phyloP scores from a whole-genome alignment of 441 rosid species.

The Populus hybrid region DNA sequence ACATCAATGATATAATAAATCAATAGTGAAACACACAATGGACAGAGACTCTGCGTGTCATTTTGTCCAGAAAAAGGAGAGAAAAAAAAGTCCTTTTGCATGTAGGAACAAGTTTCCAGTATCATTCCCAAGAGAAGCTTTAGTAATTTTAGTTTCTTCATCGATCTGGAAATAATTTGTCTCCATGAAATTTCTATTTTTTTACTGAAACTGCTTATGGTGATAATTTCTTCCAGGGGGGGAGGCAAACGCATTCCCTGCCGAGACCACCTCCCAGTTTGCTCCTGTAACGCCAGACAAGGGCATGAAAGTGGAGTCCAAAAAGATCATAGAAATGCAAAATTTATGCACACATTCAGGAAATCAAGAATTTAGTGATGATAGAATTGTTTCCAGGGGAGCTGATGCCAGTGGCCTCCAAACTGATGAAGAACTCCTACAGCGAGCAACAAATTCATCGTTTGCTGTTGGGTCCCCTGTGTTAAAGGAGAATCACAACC shows the following conservation, averaged over 20 bases:
- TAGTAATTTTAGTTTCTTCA: slow-evolving; percentile 4
- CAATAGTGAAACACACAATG: background rate
- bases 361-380: slow-evolving; percentile 24
- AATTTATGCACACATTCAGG: slow-evolving; percentile 17
- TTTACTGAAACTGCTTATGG: slow-evolving; percentile 27
- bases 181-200: slow-evolving; percentile 19
- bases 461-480: slow-evolving; percentile 20
- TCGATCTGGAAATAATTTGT: slow-evolving; percentile 12
- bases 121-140: background rate
- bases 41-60: background rate
- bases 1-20: too few relatives aligned
- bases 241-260: slow-evolving; percentile 26
- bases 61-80: background rate
- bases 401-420: slow-evolving; percentile 10
- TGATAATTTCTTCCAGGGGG: slow-evolving; percentile 31
- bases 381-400: slow-evolving; percentile 16
- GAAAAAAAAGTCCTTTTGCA: background rate
- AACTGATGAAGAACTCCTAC: slow-evolving; percentile 22
- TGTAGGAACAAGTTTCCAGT: background rate
- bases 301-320: slow-evolving; percentile 21
- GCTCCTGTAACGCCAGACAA: slow-evolving; percentile 61
- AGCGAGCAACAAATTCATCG: slow-evolving; percentile 28
- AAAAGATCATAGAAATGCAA: slow-evolving; percentile 22
- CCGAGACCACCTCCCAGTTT: slow-evolving; percentile 23
- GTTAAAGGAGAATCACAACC: slow-evolving; percentile 32